These are phyloP conservation scores for Penicillium freii DNA, from an alignment of 2,329 filamentous ascomycete species.

Conservation along the genomic window DNA sequence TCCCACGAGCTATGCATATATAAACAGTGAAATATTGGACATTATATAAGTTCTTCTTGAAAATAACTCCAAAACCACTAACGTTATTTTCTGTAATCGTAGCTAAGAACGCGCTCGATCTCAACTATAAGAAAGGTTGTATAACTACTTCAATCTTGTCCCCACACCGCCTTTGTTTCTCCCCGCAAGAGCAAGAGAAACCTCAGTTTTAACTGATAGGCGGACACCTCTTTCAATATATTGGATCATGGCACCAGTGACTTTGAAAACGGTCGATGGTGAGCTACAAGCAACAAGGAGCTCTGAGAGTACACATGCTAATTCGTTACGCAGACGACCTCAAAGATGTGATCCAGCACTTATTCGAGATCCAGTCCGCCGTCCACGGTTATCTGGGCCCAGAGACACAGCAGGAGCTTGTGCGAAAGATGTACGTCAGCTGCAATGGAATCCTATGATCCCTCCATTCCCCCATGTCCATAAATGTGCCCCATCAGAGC, in stretches of 20 bases:
- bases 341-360: constrained; percentile 60
- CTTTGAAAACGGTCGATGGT: constrained; percentile 25
- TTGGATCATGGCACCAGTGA: constrained; percentile 22
- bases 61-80: background rate
- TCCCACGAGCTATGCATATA: constrained; percentile 15
- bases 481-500: background rate
- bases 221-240: background rate
- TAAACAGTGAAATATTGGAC: constrained; percentile 26
- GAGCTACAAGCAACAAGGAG: background rate
- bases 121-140: background rate
- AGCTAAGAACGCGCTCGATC: background rate
- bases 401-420: constrained; percentile 57
- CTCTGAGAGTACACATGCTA: background rate
- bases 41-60: background rate
- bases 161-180: constrained; percentile 20
- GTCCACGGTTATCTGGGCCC: constrained; percentile 59
- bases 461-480: background rate
- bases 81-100: background rate
- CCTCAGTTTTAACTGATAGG: background rate
- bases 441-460: background rate
- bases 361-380: constrained; percentile 61
- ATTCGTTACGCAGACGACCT: constrained; percentile 48
- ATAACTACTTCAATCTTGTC: background rate
- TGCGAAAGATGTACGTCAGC: constrained; percentile 53
- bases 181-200: constrained; percentile 10